Evolutionary conservation across 2,329 filamentous ascomycete species (phyloP).

Genomic region (Aspergillus quadricinctus): DNA sequence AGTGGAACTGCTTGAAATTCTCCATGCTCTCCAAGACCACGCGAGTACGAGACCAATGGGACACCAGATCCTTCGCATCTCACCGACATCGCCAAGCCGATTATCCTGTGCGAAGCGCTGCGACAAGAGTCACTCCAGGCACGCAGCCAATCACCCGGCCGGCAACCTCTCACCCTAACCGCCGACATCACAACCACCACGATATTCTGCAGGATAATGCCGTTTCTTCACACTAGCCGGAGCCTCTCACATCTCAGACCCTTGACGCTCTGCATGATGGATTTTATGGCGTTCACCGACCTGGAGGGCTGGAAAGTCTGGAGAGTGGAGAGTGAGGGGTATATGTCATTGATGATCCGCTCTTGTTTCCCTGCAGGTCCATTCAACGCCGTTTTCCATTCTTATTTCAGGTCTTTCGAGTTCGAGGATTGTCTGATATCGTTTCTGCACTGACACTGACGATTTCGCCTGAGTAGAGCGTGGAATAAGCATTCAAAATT

Average conservation of each 20-base stretch:
- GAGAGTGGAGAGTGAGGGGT: conserved; percentile 4
- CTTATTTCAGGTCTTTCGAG: neutral
- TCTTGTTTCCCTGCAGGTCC: neutral
- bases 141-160: conserved; percentile 18
- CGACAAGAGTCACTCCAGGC: conserved; percentile 10
- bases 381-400: neutral
- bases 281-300: conserved; percentile 2
- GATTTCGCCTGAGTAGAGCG: neutral
- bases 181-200: conserved; percentile 18
- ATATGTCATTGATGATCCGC: conserved; percentile 5
- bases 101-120: conserved; percentile 11
- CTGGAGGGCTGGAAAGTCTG: conserved; percentile 6
- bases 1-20: neutral
- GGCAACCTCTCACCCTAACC: conserved; percentile 21
- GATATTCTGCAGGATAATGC: conserved; percentile 12
- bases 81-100: neutral
- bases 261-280: conserved; percentile 12
- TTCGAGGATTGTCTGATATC: neutral
- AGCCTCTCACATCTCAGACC: conserved; percentile 21
- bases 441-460: neutral
- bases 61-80: neutral
- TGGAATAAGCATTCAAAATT: neutral
- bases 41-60: neutral
- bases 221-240: conserved; percentile 16
- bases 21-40: neutral